Evolutionary conservation across 169 alveolate species (phyloP).

Genomic region (Plasmodium coatneyi): DNA sequence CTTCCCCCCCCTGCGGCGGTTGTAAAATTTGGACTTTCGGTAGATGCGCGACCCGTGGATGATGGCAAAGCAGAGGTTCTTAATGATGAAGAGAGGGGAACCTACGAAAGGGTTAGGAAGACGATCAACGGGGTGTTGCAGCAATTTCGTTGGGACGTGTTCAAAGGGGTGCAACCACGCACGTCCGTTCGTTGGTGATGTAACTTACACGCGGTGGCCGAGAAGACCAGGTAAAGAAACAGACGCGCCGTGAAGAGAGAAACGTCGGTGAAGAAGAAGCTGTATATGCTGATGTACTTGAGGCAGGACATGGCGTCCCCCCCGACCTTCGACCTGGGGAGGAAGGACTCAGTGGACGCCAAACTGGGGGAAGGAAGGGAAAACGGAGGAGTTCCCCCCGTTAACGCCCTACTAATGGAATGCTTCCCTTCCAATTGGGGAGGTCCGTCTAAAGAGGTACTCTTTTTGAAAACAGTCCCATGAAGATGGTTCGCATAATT

Average conservation of each 20-base stretch:
- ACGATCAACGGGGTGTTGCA: no score
- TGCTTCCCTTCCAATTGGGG: not conserved
- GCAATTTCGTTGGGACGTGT: no score
- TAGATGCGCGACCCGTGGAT: conserved; percentile 42
- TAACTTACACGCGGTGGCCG: conserved; percentile 1
- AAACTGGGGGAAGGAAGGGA: not conserved
- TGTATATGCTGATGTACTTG: conserved; percentile 42
- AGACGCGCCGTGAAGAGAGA: conserved; percentile 14
- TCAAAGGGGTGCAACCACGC: no score
- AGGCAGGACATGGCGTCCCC: conserved; percentile 72
- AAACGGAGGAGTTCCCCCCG: not conserved
- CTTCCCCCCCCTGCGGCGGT: not conserved
- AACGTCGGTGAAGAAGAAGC: conserved; percentile 51
- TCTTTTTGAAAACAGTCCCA: not conserved
- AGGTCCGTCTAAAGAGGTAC: not conserved
- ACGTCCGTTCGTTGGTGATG: not conserved
- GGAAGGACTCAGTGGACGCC: not conserved
- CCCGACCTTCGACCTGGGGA: conserved; percentile 19
- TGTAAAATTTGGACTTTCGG: conserved; percentile 28
- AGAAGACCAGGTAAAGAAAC: conserved; percentile 10
- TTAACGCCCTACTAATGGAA: not conserved
- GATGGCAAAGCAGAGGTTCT: conserved; percentile 54
- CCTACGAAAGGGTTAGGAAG: not conserved
- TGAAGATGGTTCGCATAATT: not conserved
- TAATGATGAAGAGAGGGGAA: conserved; percentile 5